phyloP scores from a whole-genome alignment of 2,329 filamentous ascomycete genomes.

The Reticulascus tulasneorum region DNA sequence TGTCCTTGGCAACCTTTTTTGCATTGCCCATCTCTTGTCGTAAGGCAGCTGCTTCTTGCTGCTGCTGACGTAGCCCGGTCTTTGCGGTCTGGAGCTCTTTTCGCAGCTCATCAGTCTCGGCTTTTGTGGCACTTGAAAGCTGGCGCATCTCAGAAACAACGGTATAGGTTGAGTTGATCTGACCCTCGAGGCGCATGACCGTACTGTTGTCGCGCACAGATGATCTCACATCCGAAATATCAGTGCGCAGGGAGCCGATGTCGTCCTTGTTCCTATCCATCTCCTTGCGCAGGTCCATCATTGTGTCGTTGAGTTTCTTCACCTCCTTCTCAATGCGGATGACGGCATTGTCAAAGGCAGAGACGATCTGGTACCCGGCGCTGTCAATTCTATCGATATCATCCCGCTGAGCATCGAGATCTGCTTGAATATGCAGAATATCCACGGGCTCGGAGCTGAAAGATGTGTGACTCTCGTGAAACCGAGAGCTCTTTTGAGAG shows the following conservation, averaged over 20 bases:
- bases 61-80: constrained; percentile 18
- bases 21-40: constrained; percentile 18
- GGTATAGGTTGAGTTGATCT: constrained; percentile 17
- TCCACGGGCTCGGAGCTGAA: background rate
- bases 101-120: constrained; percentile 14
- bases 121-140: constrained; percentile 12
- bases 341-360: constrained; percentile 30
- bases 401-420: constrained; percentile 28
- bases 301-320: constrained; percentile 24
- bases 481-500: background rate
- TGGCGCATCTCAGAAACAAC: constrained; percentile 17
- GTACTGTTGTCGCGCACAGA: constrained; percentile 10
- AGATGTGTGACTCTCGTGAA: background rate
- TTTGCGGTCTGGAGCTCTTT: constrained; percentile 19
- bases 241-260: constrained; percentile 20
- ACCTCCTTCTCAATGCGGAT: constrained; percentile 29
- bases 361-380: constrained; percentile 31
- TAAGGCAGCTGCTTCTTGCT: constrained; percentile 18
- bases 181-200: constrained; percentile 17
- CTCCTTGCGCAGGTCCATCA: constrained; percentile 22
- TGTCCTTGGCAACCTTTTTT: constrained; percentile 20
- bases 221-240: constrained; percentile 17
- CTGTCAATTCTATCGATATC: constrained; percentile 32
- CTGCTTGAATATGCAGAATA: constrained; percentile 25
- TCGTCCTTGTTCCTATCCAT: constrained; percentile 18